These are phyloP conservation scores for Cornus controversa DNA, from an alignment of 148 eudicot genomes.

Conservation along the genomic window DNA sequence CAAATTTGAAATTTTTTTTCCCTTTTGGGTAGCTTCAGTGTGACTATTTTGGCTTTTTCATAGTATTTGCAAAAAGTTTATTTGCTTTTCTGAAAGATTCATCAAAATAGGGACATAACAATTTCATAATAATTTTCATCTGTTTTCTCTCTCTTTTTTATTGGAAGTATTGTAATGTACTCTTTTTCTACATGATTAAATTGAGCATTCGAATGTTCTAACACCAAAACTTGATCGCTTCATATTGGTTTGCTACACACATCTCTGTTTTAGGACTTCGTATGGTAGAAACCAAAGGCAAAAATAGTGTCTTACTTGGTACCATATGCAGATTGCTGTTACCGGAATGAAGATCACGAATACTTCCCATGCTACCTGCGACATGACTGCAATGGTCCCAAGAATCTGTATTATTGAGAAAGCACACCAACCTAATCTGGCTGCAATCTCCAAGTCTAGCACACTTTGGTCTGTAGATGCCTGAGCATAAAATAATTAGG, in stretches of 20 bases:
- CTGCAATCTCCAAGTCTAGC: conserved; percentile 84
- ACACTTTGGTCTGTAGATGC: conserved; percentile 97
- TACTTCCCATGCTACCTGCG: conserved; percentile 99
- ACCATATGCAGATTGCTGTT: conserved; percentile 89
- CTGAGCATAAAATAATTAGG: conserved; percentile 40
- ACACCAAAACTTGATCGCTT: neutral
- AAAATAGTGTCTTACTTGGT: conserved; percentile 56
- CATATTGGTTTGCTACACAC: too few relatives aligned
- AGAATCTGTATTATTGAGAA: conserved; percentile 82
- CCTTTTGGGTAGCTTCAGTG: neutral
- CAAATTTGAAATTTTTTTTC: neutral
- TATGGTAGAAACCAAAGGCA: too few relatives aligned
- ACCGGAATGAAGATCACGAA: conserved; percentile 90
- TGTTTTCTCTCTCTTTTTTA: neutral
- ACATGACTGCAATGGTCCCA: conserved; percentile 95
- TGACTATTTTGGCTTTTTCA: neutral
- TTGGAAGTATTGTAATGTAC: neutral
- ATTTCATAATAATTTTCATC: neutral
- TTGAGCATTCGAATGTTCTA: neutral
- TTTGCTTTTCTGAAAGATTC: neutral
- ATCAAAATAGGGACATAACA: neutral
- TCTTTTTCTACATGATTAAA: neutral
- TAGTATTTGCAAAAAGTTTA: neutral
- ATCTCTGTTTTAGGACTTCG: too few relatives aligned
- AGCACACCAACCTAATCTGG: conserved; percentile 89